Base-by-base conservation (phyloP, 805 yeast genomes). In the Yamadazyma ubonensis region DNA sequence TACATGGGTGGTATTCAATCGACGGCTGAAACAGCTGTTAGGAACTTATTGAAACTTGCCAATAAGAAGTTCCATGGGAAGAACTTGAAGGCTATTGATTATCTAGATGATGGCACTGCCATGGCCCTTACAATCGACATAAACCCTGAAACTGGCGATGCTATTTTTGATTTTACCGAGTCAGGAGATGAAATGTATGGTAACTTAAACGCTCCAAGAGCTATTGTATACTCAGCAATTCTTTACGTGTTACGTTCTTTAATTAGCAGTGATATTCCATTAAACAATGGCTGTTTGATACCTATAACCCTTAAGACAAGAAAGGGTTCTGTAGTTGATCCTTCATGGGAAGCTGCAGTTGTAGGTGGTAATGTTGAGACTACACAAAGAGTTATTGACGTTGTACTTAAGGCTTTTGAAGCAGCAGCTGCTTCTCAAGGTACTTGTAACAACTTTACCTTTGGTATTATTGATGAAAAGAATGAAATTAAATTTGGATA, bases 371-470 rank as follows among this genome's bases (percentile, higher is more conserved):
- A 91, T 59, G 98, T 91, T 6, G 84, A 90, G 63, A 91, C 98
- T 1, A 84, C 96, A 1, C 98, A 93, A 61, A 75, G 97, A 51
- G 80, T 93, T 33, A 89, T 96, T 0, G 97, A 90, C 61, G 91
- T 86, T 2, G 78, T 93, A 29, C 70, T 91, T 54, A 83, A 82
- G 52, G 93, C 98, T 0, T 89, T 93, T 58, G 73, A 77, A 45
- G 88, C 89, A 4, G 85, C 88, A 68, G 97, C 97, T 2, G 96
- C 89, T 49, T 89, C 97, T 1, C 98, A 91, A 63, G 96, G 97
- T 30, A 89, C 93, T 44, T 87, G 96, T 60, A 91, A 93, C 63
- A 93, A 91, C 63, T 78, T 91, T 51, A 90, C 96, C 0, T 91
- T 90, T 67, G 97, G 97, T 17, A 78, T 76, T 19, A 86, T 83